Percentiles rank a stretch among this genome's conserved stretches.
Conservation (phyloP, 2,329 filamentous ascomycete genomes). For the Ceratocystis cacaofunesta region DNA sequence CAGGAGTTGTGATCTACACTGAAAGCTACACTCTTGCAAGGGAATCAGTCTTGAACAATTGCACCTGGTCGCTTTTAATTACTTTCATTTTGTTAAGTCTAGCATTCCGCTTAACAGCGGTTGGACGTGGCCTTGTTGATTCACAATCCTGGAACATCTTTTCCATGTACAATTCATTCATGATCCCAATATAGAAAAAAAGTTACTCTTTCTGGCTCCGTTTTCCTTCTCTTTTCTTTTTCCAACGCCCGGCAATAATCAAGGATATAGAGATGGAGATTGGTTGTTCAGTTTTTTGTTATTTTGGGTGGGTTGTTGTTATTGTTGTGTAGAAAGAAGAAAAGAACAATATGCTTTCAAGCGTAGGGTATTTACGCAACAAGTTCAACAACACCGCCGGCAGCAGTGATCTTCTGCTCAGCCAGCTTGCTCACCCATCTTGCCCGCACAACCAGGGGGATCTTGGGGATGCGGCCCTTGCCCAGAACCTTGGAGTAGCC, state of each 20-base stretch:
- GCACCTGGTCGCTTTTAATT: not conserved
- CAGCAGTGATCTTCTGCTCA: conserved; percentile 98
- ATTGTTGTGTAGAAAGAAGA: conserved; percentile 15
- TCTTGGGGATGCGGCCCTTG: conserved; percentile 87
- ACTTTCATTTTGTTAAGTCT: not conserved
- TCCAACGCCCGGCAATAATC: not conserved
- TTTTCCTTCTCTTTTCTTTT: not conserved
- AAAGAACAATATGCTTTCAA: conserved; percentile 16
- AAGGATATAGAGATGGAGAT: not conserved
- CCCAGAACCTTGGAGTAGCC: conserved; percentile 98
- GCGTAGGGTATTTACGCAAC: conserved; percentile 49
- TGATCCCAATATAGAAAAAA: conserved; percentile 9
- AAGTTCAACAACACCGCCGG: conserved; percentile 89
- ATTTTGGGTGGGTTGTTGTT: conserved; percentile 17
- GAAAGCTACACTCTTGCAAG: not conserved
- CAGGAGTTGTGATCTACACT: not conserved
- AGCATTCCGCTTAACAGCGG: not conserved
- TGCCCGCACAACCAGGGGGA: conserved; percentile 88
- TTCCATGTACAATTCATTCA: conserved; percentile 12
- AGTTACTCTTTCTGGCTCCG: not conserved
- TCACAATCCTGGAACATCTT: conserved; percentile 7
- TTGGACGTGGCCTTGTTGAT: not conserved
- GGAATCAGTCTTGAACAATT: not conserved
- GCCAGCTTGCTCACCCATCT: conserved; percentile 91
- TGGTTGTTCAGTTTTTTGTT: conserved; percentile 17